A percentile compares a stretch with the other conserved stretches of the same genome.
These are phyloP conservation scores for Oenanthe sinensis DNA, from an alignment of 129 eudicot genomes.

Conservation along the genomic window DNA sequence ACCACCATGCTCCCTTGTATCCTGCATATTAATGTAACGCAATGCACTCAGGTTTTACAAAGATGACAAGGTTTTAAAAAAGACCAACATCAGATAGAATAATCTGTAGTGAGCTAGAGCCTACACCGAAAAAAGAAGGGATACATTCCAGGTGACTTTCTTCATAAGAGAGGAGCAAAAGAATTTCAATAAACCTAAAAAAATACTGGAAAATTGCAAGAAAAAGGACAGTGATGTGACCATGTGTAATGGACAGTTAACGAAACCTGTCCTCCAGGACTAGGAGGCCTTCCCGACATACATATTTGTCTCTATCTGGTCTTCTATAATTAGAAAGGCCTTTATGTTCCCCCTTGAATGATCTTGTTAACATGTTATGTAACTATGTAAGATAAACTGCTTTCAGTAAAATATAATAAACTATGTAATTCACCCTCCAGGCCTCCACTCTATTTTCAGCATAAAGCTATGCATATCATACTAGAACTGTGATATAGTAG, in stretches of 20 bases:
- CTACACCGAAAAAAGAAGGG: not conserved
- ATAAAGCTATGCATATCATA: not conserved
- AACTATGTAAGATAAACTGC: not conserved
- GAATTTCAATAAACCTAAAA: not conserved
- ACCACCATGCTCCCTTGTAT: not conserved
- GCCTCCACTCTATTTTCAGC: not conserved
- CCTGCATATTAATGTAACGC: slow-evolving; percentile 1
- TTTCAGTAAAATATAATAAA: not conserved
- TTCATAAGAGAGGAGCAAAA: not conserved
- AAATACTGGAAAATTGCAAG: not conserved
- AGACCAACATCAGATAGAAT: not conserved
- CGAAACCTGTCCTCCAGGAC: not conserved
- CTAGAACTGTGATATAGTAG: not conserved
- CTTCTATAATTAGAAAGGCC: not conserved
- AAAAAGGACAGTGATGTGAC: not conserved
- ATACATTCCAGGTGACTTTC: not conserved
- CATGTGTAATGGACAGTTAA: not conserved
- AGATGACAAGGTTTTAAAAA: not conserved
- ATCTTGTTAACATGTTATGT: not conserved
- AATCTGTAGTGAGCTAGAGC: not conserved
- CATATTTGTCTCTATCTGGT: not conserved
- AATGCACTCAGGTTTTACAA: not conserved
- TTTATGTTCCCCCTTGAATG: not conserved
- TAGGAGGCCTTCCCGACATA: not conserved
- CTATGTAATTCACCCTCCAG: not conserved